Evolutionary conservation across 148 eudicot species (phyloP).

Genomic region (Amaranthus palmeri): DNA sequence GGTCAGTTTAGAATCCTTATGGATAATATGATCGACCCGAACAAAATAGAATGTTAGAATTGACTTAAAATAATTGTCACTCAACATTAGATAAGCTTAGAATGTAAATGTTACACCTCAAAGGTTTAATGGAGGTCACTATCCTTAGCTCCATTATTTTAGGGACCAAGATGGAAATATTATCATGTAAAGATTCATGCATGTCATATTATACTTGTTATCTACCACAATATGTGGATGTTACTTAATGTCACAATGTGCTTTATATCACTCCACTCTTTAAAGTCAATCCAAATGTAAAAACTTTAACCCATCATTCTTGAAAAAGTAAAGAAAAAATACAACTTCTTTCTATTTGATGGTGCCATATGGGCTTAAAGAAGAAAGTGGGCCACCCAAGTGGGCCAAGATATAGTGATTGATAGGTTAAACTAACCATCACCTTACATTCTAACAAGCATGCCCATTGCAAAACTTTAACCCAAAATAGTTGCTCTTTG

Average conservation of each 20-base stretch:
- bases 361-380: constrained; percentile 10
- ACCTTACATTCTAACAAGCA: not conserved
- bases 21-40: too few relatives aligned
- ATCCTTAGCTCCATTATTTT: constrained; percentile 1
- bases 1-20: too few relatives aligned
- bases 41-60: too few relatives aligned
- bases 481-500: too few relatives aligned
- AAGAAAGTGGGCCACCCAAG: constrained; percentile 7
- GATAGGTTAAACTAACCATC: constrained; percentile 5
- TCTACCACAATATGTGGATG: constrained; percentile 14
- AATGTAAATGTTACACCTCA: not conserved
- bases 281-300: constrained; percentile 11
- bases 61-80: too few relatives aligned
- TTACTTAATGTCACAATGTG: constrained; percentile 8
- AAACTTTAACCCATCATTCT: constrained; percentile 1
- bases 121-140: not conserved
- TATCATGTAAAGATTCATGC: not conserved
- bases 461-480: not conserved
- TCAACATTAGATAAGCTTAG: too few relatives aligned
- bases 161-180: constrained; percentile 10
- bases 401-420: not conserved
- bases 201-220: not conserved
- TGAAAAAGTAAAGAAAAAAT: not conserved
- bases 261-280: not conserved
- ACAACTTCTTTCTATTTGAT: constrained; percentile 2